phyloP scores from a whole-genome alignment of 139 green algal genomes.

The Haematococcus sp. region DNA sequence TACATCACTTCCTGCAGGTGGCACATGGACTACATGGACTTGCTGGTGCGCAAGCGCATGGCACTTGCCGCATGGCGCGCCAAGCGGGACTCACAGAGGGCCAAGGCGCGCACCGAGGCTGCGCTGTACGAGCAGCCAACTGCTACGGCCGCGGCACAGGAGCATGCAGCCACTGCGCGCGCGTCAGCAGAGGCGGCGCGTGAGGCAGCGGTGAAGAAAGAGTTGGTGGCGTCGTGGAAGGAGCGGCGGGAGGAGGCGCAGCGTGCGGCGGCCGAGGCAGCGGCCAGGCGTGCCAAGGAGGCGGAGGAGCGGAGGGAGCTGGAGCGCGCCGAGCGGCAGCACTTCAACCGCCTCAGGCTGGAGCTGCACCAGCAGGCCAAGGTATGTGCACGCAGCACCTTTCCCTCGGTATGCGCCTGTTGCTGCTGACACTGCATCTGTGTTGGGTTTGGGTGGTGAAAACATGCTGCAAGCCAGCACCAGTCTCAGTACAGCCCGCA shows the following conservation, averaged over 20 bases:
- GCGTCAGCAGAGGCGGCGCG: slow-evolving; percentile 5
- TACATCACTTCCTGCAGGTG: background rate
- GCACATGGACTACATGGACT: slow-evolving; percentile 34
- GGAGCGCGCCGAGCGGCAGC: slow-evolving; percentile 23
- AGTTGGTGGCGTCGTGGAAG: slow-evolving; percentile 18
- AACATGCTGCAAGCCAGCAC: no score
- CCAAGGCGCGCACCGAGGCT: slow-evolving; percentile 10
- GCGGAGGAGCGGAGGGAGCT: background rate
- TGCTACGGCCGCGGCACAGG: background rate
- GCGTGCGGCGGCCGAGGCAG: slow-evolving; percentile 10
- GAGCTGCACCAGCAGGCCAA: slow-evolving; percentile 15
- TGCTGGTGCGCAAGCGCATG: slow-evolving; percentile 24
- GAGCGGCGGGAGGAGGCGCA: slow-evolving; percentile 10
- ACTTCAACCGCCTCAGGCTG: slow-evolving; percentile 7
- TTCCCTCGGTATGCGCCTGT: no score
- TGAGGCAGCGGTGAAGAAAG: background rate
- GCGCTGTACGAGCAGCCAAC: slow-evolving; percentile 3
- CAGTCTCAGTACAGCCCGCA: no score
- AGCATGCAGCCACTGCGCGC: slow-evolving; percentile 12
- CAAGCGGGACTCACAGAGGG: slow-evolving; percentile 3
- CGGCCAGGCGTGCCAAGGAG: background rate
- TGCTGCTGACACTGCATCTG: no score
- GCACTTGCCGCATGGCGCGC: slow-evolving; percentile 25
- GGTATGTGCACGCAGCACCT: background rate
- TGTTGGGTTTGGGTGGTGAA: background rate